Base-by-base conservation (phyloP, 768 basidiomycete species). In the Trametes meyenii region DNA sequence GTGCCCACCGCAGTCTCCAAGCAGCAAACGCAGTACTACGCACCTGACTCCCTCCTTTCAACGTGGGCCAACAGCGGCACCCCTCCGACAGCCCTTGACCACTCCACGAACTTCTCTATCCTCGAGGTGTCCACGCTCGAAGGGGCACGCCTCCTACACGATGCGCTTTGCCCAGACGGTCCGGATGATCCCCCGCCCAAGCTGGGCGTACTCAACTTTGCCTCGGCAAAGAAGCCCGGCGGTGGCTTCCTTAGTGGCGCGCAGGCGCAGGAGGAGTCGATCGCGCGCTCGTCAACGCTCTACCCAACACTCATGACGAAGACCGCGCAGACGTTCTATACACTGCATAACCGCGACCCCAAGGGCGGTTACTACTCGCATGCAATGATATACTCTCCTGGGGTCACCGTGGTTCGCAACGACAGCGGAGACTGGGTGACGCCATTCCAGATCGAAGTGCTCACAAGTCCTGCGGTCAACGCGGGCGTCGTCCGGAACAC, bases 211-310 rank as follows among this genome's bases (percentile, higher is more conserved):
- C 82, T 92, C 29, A 92, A 87, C 70, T 92, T 92, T 67, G 90
- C 90, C 1, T 88, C 87, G 0, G 89, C 90, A 3, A 87, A 82
- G 52, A 83, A 84, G 39, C 86, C 88, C 1, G 90, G 90, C 1
- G 90, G 91, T 3, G 91, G 91, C 6, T 92, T 93, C 73, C 79
- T 83, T 60, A 79, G 73, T 57, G 91, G 90, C 16, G 84, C 88
- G 0, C 83, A 85, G 60, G 90, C 91, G 1, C 90, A 93, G 67
- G 91, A 93, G 71, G 90, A 93, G 71, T 86, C 86, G 39, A 82
- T 93, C 66, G 89, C 90, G 12, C 85, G 90, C 43, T 83, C 89
- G 5, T 90, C 89, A 12, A 88, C 86, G 5, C 74, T 93, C 6
- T 89, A 86, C 65, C 76, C 81, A 1, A 81, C 85, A 10, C 85